Percentiles rank a stretch among this genome's conserved stretches.
Conservation (phyloP, 148 eudicot species). For the Polygonum maritimum region DNA sequence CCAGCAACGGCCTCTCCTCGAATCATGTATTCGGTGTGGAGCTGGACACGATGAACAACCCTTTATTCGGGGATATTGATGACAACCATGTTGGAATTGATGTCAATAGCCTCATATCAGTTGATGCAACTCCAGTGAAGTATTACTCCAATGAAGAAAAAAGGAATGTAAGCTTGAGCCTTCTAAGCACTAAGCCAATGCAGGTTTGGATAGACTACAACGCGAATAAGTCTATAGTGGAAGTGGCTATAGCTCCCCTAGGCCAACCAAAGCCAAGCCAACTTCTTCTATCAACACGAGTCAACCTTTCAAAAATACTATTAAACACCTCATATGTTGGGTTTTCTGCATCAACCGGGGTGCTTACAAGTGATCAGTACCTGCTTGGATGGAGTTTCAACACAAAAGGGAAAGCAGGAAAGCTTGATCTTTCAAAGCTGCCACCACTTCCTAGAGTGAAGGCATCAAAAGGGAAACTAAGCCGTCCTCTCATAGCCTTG, state of each 20-base stretch:
- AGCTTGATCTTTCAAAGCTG: neutral
- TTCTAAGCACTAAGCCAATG: neutral
- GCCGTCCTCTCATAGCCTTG: neutral
- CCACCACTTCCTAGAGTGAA: neutral
- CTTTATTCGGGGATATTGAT: neutral
- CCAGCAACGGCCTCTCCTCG: neutral
- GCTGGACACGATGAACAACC: neutral
- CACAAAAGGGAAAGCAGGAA: conserved; percentile 2
- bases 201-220: conserved; percentile 5
- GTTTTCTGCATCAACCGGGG: conserved; percentile 9
- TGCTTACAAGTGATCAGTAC: conserved; percentile 7
- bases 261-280: neutral
- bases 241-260: neutral
- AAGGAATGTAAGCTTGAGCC: neutral
- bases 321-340: conserved; percentile 4
- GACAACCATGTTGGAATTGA: neutral
- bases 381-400: conserved; percentile 16
- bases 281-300: neutral
- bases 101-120: neutral
- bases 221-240: neutral
- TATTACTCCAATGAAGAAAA: neutral
- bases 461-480: neutral
- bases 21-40: conserved; percentile 1
- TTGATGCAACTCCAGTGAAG: neutral
- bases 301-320: conserved; percentile 2